phyloP scores from a whole-genome alignment of 1,284 basidiomycete species.

The Cryptococcus sp. region DNA sequence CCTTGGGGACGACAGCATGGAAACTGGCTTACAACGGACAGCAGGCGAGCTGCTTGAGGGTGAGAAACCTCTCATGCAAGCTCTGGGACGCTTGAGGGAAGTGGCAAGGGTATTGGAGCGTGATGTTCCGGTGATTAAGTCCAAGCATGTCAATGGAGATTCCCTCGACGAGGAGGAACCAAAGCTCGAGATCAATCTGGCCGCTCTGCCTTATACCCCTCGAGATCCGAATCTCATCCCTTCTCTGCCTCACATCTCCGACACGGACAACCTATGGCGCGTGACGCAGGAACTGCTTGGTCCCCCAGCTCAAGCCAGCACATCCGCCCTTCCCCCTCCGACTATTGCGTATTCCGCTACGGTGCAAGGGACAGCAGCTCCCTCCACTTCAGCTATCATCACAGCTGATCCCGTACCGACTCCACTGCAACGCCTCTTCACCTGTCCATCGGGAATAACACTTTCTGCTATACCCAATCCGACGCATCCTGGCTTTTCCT shows the following conservation, averaged over 20 bases:
- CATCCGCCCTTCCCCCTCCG: slow-evolving; percentile 23
- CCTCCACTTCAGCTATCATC: background rate
- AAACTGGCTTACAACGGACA: slow-evolving; percentile 50
- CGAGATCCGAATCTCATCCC: slow-evolving; percentile 25
- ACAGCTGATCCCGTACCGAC: slow-evolving; percentile 31
- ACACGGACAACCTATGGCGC: slow-evolving; percentile 50
- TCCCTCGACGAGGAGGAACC: slow-evolving; percentile 12
- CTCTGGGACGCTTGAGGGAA: slow-evolving; percentile 47
- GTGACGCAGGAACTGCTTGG: slow-evolving; percentile 45
- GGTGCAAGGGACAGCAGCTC: slow-evolving; percentile 23
- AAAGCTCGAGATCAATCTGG: slow-evolving; percentile 9
- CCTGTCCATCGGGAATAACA: slow-evolving; percentile 45
- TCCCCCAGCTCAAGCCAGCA: slow-evolving; percentile 1
- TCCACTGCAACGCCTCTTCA: slow-evolving; percentile 50
- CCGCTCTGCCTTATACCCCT: slow-evolving; percentile 8
- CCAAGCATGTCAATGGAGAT: slow-evolving; percentile 8
- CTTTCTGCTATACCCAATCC: slow-evolving; percentile 41
- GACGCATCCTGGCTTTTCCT: slow-evolving; percentile 29
- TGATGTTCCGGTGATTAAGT: slow-evolving; percentile 30
- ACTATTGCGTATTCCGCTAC: slow-evolving; percentile 34
- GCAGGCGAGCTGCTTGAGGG: slow-evolving; percentile 52
- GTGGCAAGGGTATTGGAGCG: slow-evolving; percentile 40
- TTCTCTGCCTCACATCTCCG: slow-evolving; percentile 42
- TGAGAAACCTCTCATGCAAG: slow-evolving; percentile 51
- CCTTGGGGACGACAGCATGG: slow-evolving; percentile 50